A percentile compares a stretch with the other conserved stretches of the same genome.
Evolutionary conservation across 768 basidiomycete genomes (phyloP).

Genomic region (Trametes maxima): DNA sequence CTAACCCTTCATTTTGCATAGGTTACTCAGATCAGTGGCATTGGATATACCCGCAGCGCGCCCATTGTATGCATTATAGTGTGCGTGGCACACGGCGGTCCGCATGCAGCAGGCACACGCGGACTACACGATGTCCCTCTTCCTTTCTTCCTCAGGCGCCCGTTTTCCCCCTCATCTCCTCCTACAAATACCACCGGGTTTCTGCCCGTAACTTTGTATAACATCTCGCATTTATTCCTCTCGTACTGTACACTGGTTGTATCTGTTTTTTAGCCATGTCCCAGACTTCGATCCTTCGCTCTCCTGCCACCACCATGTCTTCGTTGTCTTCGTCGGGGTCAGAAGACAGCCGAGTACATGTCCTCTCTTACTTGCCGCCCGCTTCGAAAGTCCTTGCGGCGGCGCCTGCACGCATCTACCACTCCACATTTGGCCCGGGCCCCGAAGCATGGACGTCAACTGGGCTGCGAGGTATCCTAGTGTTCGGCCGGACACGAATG

Average conservation of each 20-base stretch:
- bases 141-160: slow-evolving; percentile 13
- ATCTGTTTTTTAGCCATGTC: neutral
- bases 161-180: neutral
- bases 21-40: slow-evolving; percentile 2
- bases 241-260: neutral
- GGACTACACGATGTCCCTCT: slow-evolving; percentile 16
- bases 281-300: neutral
- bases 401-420: slow-evolving; percentile 62
- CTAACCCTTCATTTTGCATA: neutral
- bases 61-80: neutral
- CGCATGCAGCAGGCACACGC: slow-evolving; percentile 9
- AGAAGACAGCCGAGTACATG: slow-evolving; percentile 23
- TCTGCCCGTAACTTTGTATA: neutral
- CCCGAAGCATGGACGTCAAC: slow-evolving; percentile 59
- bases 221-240: neutral
- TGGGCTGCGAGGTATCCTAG: slow-evolving; percentile 59
- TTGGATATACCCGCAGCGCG: neutral
- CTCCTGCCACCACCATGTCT: slow-evolving; percentile 17
- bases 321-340: slow-evolving; percentile 10
- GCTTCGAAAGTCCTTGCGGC: slow-evolving; percentile 46
- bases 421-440: slow-evolving; percentile 51
- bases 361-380: slow-evolving; percentile 30
- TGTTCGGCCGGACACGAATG: slow-evolving; percentile 44
- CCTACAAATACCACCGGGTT: slow-evolving; percentile 4
- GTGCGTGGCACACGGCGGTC: neutral